phyloP scores from a whole-genome alignment of 495 filamentous ascomycete genomes.

The Penicillium psychrofluorescens region DNA sequence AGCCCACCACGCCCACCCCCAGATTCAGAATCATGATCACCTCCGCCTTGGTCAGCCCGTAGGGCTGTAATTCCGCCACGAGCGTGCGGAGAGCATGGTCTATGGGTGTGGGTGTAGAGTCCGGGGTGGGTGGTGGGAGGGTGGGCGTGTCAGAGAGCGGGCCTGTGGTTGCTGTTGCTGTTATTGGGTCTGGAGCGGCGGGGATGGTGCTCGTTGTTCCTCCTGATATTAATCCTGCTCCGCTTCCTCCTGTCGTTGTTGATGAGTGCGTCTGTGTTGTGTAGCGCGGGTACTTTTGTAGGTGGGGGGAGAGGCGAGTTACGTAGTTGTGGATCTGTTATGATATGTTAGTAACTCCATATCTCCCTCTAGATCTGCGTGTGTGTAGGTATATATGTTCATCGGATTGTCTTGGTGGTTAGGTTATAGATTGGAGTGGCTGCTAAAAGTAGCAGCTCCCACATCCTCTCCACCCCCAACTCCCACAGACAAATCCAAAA shows the following conservation, averaged over 20 bases:
- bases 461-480: too few relatives aligned
- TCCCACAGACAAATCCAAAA: not conserved
- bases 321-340: conserved; percentile 41
- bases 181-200: conserved; percentile 7
- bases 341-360: not conserved
- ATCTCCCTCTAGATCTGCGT: not conserved
- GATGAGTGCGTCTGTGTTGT: conserved; percentile 16
- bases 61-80: conserved; percentile 34
- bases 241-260: too few relatives aligned
- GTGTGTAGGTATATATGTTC: not conserved
- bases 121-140: not conserved
- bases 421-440: too few relatives aligned
- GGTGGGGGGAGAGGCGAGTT: conserved; percentile 30
- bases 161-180: not conserved
- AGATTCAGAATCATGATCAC: conserved; percentile 59
- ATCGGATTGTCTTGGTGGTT: too few relatives aligned
- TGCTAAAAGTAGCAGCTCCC: too few relatives aligned
- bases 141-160: conserved; percentile 1
- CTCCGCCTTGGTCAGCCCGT: conserved; percentile 54
- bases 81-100: conserved; percentile 33
- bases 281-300: conserved; percentile 28
- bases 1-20: conserved; percentile 24
- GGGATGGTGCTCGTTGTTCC: conserved; percentile 17
- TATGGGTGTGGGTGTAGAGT: conserved; percentile 19
- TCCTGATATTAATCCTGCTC: conserved; percentile 18